phyloP scores from a whole-genome alignment of 1,284 basidiomycete species.

The Peniophora sp. region DNA sequence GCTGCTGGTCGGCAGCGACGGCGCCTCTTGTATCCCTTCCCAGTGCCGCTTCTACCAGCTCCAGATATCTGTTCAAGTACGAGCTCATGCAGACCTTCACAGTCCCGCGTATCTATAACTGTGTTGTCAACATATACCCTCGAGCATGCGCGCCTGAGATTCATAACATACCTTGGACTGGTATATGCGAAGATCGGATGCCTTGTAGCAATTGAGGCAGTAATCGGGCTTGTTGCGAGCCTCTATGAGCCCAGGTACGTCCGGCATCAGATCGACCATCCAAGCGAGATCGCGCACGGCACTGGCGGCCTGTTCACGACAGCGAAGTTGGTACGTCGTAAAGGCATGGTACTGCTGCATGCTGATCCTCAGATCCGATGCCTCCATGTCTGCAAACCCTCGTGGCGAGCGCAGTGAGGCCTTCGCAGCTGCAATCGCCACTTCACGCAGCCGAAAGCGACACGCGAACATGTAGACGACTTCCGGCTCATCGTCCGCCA shows the following conservation, averaged over 20 bases:
- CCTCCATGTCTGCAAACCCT: too few species aligned
- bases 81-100: background rate
- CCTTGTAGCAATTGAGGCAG: too few species aligned
- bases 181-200: too few species aligned
- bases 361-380: background rate
- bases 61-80: background rate
- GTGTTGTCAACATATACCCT: background rate
- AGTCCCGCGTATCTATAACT: background rate
- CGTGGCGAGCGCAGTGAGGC: background rate
- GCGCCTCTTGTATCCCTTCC: background rate
- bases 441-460: background rate
- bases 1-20: background rate
- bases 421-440: background rate
- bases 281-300: background rate
- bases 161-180: background rate
- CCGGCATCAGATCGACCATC: background rate
- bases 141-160: too few species aligned
- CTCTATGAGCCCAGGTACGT: background rate
- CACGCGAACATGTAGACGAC: background rate
- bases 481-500: background rate
- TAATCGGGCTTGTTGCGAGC: background rate
- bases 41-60: background rate
- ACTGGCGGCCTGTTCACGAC: background rate
- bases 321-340: background rate
- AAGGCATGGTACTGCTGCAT: background rate